Percentiles rank a stretch among this genome's conserved stretches.
phyloP scores from a whole-genome alignment of 2,329 filamentous ascomycete species.

The Xylaria multiplex region DNA sequence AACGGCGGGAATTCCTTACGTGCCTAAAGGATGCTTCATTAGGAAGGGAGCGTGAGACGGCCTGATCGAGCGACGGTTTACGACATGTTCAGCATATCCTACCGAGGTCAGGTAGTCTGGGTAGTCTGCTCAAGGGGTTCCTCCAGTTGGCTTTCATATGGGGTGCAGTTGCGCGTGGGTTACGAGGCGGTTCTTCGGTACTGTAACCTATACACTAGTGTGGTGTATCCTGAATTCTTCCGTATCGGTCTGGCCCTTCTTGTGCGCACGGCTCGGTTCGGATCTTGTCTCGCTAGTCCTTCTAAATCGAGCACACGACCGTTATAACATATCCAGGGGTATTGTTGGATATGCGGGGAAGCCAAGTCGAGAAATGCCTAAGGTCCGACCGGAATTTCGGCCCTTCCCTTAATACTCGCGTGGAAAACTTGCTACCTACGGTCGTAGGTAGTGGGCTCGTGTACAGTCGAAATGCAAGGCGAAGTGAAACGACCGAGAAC shows the following conservation, averaged over 20 bases:
- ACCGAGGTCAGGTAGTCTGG: too few relatives aligned
- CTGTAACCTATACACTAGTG: neutral
- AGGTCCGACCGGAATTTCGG: slow-evolving; percentile 27
- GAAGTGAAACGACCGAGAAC: neutral
- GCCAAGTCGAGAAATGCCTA: slow-evolving; percentile 1
- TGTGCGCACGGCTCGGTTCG: neutral
- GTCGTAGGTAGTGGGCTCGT: neutral
- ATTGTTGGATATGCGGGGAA: slow-evolving; percentile 24
- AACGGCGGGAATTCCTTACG: too few relatives aligned
- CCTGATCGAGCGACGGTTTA: neutral
- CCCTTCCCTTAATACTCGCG: slow-evolving; percentile 7
- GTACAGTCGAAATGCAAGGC: neutral
- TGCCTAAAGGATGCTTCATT: neutral
- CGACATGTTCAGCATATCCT: neutral
- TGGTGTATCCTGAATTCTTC: neutral
- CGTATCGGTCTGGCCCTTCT: neutral
- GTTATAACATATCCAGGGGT: slow-evolving; percentile 6
- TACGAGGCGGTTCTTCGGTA: slow-evolving; percentile 5
- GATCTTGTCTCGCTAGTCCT: neutral
- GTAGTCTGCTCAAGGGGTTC: neutral
- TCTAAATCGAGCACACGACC: neutral
- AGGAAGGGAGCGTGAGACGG: neutral
- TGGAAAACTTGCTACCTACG: neutral
- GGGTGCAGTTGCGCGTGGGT: neutral
- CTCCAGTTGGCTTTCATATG: neutral